Percentiles rank a stretch among this genome's conserved stretches.
Conservation (phyloP, 441 rosid genomes). For the Adansonia gregorii region DNA sequence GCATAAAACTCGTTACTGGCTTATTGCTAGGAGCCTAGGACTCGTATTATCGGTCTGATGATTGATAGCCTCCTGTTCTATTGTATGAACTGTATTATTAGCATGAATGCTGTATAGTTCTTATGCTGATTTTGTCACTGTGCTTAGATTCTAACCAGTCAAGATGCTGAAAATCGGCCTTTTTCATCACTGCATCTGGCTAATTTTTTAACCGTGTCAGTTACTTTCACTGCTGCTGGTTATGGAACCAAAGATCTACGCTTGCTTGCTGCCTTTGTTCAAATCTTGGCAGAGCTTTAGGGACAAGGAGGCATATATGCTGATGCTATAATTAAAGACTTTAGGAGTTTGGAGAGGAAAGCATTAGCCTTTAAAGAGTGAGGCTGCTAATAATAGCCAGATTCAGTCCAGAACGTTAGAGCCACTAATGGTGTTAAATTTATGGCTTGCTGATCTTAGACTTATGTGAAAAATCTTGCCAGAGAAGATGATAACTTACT, state of each 20-base stretch:
- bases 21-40: neutral
- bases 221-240: neutral
- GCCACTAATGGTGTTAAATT: too few relatives aligned
- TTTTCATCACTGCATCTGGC: neutral
- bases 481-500: neutral
- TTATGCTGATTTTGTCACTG: neutral
- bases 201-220: neutral
- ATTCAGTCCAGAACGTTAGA: neutral
- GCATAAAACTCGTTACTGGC: neutral
- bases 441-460: too few relatives aligned
- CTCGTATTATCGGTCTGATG: neutral
- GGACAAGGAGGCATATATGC: neutral
- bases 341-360: too few relatives aligned
- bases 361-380: too few relatives aligned
- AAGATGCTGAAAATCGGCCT: neutral
- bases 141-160: neutral
- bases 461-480: neutral
- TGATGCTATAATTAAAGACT: neutral
- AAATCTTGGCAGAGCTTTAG: constrained; percentile 1
- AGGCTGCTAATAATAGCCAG: neutral
- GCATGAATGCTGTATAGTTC: neutral
- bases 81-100: neutral
- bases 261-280: neutral
- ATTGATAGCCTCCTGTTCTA: neutral
- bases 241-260: neutral